phyloP scores from a whole-genome alignment of 192 early-diverging fungal genomes.

The Endogone sp. region DNA sequence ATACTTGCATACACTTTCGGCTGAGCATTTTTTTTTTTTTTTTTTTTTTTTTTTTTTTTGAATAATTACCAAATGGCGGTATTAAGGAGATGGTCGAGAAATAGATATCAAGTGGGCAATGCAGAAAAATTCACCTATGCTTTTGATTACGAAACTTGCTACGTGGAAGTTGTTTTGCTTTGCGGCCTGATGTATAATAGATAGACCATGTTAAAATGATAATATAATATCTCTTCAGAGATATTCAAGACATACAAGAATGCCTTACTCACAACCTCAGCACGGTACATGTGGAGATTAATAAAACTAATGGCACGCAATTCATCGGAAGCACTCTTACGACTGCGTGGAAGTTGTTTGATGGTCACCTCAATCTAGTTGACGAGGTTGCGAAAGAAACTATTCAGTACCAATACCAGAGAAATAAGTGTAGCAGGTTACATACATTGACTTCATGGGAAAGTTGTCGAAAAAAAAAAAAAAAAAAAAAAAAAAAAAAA shows the following conservation, averaged over 20 bases:
- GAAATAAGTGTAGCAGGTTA: too few relatives aligned
- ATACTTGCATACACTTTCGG: neutral
- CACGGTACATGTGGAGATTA: neutral
- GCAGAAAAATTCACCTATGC: neutral
- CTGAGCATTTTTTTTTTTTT: neutral
- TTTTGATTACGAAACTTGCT: neutral
- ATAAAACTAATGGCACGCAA: neutral
- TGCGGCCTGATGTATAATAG: neutral
- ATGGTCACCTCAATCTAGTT: neutral
- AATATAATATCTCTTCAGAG: too few relatives aligned
- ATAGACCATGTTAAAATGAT: too few relatives aligned
- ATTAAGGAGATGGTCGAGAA: too few relatives aligned
- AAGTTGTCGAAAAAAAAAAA: too few relatives aligned
- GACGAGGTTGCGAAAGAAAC: neutral
- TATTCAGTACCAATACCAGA: too few relatives aligned
- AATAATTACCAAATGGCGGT: too few relatives aligned
- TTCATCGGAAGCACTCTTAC: neutral
- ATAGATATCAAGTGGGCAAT: too few relatives aligned
- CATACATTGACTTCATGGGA: too few relatives aligned
- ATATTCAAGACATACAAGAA: neutral
- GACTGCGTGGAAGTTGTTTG: neutral
- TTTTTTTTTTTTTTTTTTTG: too few relatives aligned
- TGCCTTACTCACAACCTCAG: neutral
- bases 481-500: too few relatives aligned
- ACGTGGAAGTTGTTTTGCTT: neutral